Percentiles rank a stretch among this genome's conserved stretches.
Evolutionary conservation across 1,284 basidiomycete species (phyloP).

Genomic region (Retiboletus flavoniger): DNA sequence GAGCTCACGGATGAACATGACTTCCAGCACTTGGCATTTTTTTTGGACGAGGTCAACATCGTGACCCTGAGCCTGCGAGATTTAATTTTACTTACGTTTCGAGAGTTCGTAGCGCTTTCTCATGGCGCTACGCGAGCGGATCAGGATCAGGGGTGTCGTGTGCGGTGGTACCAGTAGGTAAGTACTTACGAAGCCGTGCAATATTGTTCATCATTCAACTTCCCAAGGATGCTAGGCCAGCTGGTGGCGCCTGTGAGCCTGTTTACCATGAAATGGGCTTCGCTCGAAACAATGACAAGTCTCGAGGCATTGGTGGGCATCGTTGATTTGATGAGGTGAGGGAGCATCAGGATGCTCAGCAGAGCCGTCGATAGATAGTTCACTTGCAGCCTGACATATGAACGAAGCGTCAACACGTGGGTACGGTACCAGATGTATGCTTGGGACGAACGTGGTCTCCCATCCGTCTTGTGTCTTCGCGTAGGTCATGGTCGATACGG

Average conservation of each 20-base stretch:
- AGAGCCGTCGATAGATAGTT: constrained; percentile 35
- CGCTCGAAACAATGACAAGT: constrained; percentile 32
- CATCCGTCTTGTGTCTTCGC: constrained; percentile 31
- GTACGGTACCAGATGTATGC: background rate
- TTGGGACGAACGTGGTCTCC: constrained; percentile 28
- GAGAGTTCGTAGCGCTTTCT: constrained; percentile 33
- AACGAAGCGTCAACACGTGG: background rate
- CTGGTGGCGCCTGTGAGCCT: constrained; percentile 11
- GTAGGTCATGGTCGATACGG: constrained; percentile 17
- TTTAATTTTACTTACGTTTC: constrained; percentile 32
- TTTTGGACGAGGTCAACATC: background rate
- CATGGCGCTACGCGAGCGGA: constrained; percentile 17
- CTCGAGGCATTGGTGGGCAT: constrained; percentile 24
- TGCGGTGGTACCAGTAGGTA: background rate
- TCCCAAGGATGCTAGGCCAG: constrained; percentile 31
- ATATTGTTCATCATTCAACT: constrained; percentile 31
- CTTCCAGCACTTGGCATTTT: constrained; percentile 23
- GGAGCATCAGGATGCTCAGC: constrained; percentile 34
- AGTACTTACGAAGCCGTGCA: constrained; percentile 28
- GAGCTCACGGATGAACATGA: constrained; percentile 36
- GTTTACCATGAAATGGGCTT: constrained; percentile 16
- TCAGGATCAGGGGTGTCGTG: background rate
- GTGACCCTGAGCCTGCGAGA: background rate
- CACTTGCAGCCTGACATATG: constrained; percentile 29
- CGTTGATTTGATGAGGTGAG: constrained; percentile 32